Evolutionary conservation across 306 rosid genomes (phyloP).

Genomic region (Purshia tridentata): DNA sequence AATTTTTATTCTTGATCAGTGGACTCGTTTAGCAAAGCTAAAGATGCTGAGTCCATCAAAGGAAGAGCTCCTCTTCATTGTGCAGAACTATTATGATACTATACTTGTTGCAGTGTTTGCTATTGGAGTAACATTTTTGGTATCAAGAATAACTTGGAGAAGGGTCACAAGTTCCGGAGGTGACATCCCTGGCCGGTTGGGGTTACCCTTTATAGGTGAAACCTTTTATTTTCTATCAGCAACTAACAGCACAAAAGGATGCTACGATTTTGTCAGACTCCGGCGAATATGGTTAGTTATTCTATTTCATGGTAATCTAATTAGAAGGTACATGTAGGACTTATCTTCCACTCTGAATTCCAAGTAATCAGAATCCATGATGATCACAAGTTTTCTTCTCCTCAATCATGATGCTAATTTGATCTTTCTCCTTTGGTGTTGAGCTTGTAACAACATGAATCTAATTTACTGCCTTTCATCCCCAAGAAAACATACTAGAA

Average conservation of each 20-base stretch:
- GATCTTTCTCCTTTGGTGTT: background rate
- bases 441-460: background rate
- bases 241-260: slow-evolving; percentile 58
- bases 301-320: background rate
- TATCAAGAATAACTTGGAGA: slow-evolving; percentile 44
- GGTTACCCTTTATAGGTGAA: slow-evolving; percentile 68
- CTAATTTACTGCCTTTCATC: background rate
- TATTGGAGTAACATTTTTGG: slow-evolving; percentile 38
- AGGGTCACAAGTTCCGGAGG: slow-evolving; percentile 23
- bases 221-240: slow-evolving; percentile 73
- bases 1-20: slow-evolving; percentile 20
- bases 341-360: background rate
- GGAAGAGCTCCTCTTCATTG: slow-evolving; percentile 39
- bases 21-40: slow-evolving; percentile 21
- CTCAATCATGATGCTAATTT: background rate
- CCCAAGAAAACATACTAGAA: background rate
- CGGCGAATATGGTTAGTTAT: slow-evolving; percentile 63
- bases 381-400: background rate
- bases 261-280: slow-evolving; percentile 71
- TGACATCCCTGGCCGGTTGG: slow-evolving; percentile 57
- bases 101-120: slow-evolving; percentile 33
- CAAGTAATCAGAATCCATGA: background rate
- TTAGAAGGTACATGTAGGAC: background rate
- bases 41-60: slow-evolving; percentile 41
- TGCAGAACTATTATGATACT: slow-evolving; percentile 31